Base-by-base conservation (phyloP, 2,329 filamentous ascomycete species). In the Tolypocladium capitatum region DNA sequence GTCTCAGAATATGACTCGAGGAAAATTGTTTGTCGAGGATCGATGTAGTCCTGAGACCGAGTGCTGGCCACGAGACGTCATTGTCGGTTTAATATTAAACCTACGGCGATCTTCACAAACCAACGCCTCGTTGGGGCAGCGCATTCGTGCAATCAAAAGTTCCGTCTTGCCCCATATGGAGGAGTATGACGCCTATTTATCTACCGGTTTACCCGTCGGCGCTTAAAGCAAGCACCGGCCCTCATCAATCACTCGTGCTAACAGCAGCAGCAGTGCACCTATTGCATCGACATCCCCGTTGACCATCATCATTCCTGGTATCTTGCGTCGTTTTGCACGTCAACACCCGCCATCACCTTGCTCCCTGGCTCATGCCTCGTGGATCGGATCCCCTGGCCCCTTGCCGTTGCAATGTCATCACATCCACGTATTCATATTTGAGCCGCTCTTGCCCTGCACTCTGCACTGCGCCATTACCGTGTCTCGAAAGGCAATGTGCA, bases 401-500 rank as follows among this genome's bases (percentile, higher is more conserved):
- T 21, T 27, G 33, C 45, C 11, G 8, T 35, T 30, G 16, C 24
- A 7, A 18, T 42, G 38, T 16, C 38, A 30, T 28, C 9, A 9
- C 33, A n/a, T 34, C 33, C 33, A 34, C 31, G 33, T 8, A 34
- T 34, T n/a, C n/a, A 42, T 24, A 30, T 42, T n/a, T 9, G 14
- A 28, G 38, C 38, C 27, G 24, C 38, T 42, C 20, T 36, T 36
- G 33, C 34, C 21, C 36, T 31, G 45, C 45, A 2, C 34, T 28
- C 45, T 31, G 27, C 27, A 30, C 24, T 36, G n/a, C 33, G 20
- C 18, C 16, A 38, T 13, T 9, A 13, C 34, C 27, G 51, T 54
- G 56, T 52, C 48, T 56, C 55, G 51, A 44, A 46, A 46, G 38
- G 38, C 38, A 42, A 42, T 30, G 38, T 42, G 9, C 24, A 46